Evolutionary conservation across 2,329 filamentous ascomycete genomes (phyloP).

Genomic region (Arthroderma sp.): DNA sequence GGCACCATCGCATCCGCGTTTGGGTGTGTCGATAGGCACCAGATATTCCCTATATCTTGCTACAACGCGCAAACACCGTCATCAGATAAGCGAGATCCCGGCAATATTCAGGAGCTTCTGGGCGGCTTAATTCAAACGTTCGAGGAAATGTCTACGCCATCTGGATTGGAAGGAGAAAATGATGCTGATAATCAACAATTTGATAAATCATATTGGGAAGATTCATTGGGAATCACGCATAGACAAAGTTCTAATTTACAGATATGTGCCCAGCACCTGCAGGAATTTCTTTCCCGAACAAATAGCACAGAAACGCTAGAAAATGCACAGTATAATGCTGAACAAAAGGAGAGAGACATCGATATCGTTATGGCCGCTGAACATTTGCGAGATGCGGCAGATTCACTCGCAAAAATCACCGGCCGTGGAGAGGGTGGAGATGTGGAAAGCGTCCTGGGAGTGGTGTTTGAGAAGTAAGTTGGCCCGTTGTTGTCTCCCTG

Average conservation of each 20-base stretch:
- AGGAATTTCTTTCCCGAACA: constrained; percentile 56
- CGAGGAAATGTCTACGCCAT: constrained; percentile 30
- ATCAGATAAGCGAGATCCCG: constrained; percentile 34
- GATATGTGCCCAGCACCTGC: constrained; percentile 57
- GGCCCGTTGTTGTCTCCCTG: neutral
- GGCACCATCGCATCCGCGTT: constrained; percentile 8
- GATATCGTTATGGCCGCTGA: constrained; percentile 89
- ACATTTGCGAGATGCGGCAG: constrained; percentile 66
- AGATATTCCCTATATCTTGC: constrained; percentile 59
- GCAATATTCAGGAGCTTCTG: constrained; percentile 57
- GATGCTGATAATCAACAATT: constrained; percentile 25
- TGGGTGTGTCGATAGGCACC: constrained; percentile 18
- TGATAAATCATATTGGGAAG: constrained; percentile 58
- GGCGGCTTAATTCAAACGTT: constrained; percentile 56
- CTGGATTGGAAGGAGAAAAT: constrained; percentile 21
- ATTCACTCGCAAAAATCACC: constrained; percentile 72
- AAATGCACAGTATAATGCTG: constrained; percentile 8
- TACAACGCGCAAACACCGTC: constrained; percentile 36
- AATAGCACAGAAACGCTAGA: constrained; percentile 9
- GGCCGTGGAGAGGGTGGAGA: constrained; percentile 74
- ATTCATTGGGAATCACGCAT: constrained; percentile 80
- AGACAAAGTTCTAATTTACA: constrained; percentile 72
- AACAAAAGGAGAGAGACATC: constrained; percentile 26
- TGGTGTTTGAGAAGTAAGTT: constrained; percentile 91
- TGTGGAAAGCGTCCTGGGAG: constrained; percentile 87